Conservation (phyloP, 1,139 yeast species). For the Candida dubliniensis region DNA sequence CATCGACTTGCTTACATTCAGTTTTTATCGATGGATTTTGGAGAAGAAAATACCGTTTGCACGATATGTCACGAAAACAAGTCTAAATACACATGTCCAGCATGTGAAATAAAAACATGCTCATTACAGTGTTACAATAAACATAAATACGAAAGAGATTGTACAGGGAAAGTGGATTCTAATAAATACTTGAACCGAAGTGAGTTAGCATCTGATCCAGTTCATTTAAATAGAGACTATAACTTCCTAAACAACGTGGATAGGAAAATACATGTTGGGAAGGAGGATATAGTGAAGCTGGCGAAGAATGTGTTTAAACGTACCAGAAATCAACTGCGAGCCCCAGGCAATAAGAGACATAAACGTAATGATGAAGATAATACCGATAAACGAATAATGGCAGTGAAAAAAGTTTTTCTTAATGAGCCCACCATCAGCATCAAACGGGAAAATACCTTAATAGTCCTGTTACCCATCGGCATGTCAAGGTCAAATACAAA, state of each 20-base stretch:
- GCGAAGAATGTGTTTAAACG: slow-evolving; percentile 40
- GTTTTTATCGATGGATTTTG: slow-evolving; percentile 5
- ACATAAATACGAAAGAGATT: slow-evolving; percentile 63
- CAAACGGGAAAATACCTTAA: slow-evolving; percentile 40
- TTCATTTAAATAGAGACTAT: slow-evolving; percentile 76
- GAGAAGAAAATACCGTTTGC: slow-evolving; percentile 27
- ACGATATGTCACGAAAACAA: slow-evolving; percentile 48
- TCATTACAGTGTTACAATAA: slow-evolving; percentile 65
- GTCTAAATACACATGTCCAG: slow-evolving; percentile 81
- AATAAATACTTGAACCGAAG: slow-evolving; percentile 55
- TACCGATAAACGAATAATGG: slow-evolving; percentile 27
- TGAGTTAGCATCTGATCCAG: slow-evolving; percentile 30
- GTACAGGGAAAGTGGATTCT: slow-evolving; percentile 69
- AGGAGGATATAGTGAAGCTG: slow-evolving; percentile 43
- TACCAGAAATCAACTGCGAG: slow-evolving; percentile 17
- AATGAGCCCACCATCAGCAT: slow-evolving; percentile 23
- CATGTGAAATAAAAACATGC: slow-evolving; percentile 69
- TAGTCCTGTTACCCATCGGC: slow-evolving; percentile 61
- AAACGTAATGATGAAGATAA: slow-evolving; percentile 16
- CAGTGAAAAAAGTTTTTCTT: slow-evolving; percentile 27
- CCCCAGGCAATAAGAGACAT: slow-evolving; percentile 25
- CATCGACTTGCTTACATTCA: background rate
- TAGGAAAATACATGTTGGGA: slow-evolving; percentile 53
- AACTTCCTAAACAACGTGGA: slow-evolving; percentile 67
- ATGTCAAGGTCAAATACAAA: slow-evolving; percentile 71